phyloP scores from a whole-genome alignment of 805 yeast species.

The Candida wancherniae region DNA sequence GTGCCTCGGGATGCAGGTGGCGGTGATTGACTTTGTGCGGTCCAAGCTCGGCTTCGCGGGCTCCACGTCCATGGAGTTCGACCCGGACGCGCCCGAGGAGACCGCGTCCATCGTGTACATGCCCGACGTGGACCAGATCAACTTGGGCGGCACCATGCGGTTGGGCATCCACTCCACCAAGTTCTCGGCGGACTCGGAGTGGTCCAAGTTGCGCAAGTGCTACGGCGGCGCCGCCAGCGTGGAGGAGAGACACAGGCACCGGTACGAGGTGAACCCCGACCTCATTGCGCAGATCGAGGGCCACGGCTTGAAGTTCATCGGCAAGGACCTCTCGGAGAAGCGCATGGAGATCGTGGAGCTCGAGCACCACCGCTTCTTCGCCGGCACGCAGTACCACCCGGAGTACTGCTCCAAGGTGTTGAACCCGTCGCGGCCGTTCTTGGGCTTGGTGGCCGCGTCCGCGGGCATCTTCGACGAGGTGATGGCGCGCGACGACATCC shows the following conservation, averaged over 20 bases:
- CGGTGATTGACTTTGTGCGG: conserved; percentile 90
- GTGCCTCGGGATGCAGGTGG: conserved; percentile 95
- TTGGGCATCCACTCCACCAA: conserved; percentile 88
- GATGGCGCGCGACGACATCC: conserved; percentile 42
- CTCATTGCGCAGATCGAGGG: conserved; percentile 66
- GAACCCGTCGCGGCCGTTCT: conserved; percentile 93
- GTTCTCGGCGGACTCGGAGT: conserved; percentile 63
- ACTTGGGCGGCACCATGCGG: conserved; percentile 99
- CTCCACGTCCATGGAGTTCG: conserved; percentile 82
- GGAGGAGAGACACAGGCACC: conserved; percentile 94
- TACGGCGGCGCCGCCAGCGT: conserved; percentile 70
- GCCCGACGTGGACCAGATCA: conserved; percentile 97
- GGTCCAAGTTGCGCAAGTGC: conserved; percentile 67
- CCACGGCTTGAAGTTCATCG: conserved; percentile 82
- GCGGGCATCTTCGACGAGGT: conserved; percentile 75
- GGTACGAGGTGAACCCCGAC: conserved; percentile 94
- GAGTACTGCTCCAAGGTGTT: conserved; percentile 95
- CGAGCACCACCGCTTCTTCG: conserved; percentile 81
- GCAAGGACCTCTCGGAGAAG: conserved; percentile 82
- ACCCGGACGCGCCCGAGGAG: conserved; percentile 53
- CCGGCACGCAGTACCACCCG: conserved; percentile 97
- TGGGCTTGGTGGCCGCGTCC: conserved; percentile 94
- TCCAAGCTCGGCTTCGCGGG: conserved; percentile 62
- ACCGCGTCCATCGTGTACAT: conserved; percentile 84
- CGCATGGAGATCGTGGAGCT: conserved; percentile 95